A percentile compares a stretch with the other conserved stretches of the same genome.
Conservation (phyloP, 805 yeast genomes). For the Candida endomychidarum region DNA sequence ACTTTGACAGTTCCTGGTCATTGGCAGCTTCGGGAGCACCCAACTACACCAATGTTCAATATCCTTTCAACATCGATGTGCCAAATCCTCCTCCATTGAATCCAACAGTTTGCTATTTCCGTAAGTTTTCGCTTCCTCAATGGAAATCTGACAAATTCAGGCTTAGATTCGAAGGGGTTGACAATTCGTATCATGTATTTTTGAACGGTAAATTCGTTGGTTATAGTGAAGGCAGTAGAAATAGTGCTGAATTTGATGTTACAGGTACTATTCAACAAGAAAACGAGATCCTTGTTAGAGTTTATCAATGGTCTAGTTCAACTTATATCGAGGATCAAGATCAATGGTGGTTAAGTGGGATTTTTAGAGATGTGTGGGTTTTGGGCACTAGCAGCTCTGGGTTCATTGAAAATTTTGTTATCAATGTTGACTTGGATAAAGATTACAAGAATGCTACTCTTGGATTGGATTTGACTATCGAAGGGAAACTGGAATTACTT, state of each 20-base stretch:
- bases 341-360: slow-evolving; percentile 42
- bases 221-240: slow-evolving; percentile 31
- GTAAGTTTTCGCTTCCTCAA: slow-evolving; percentile 20
- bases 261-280: slow-evolving; percentile 12
- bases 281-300: slow-evolving; percentile 23
- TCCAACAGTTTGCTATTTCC: slow-evolving; percentile 34
- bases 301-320: slow-evolving; percentile 33
- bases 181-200: slow-evolving; percentile 31
- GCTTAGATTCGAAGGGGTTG: slow-evolving; percentile 38
- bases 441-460: slow-evolving; percentile 5
- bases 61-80: slow-evolving; percentile 32
- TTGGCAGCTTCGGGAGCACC: slow-evolving; percentile 38
- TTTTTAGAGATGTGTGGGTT: slow-evolving; percentile 35
- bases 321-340: slow-evolving; percentile 38
- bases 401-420: slow-evolving; percentile 26
- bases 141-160: slow-evolving; percentile 16
- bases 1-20: slow-evolving; percentile 31
- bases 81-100: slow-evolving; percentile 27
- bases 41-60: slow-evolving; percentile 31
- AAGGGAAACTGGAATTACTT: not conserved
- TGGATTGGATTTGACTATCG: not conserved
- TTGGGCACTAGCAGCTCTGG: slow-evolving; percentile 22
- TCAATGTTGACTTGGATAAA: slow-evolving; percentile 21
- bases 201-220: slow-evolving; percentile 34
- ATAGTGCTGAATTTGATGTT: slow-evolving; percentile 32